Conservation (phyloP, 345 rosid genomes). For the Ceriops decandra region DNA sequence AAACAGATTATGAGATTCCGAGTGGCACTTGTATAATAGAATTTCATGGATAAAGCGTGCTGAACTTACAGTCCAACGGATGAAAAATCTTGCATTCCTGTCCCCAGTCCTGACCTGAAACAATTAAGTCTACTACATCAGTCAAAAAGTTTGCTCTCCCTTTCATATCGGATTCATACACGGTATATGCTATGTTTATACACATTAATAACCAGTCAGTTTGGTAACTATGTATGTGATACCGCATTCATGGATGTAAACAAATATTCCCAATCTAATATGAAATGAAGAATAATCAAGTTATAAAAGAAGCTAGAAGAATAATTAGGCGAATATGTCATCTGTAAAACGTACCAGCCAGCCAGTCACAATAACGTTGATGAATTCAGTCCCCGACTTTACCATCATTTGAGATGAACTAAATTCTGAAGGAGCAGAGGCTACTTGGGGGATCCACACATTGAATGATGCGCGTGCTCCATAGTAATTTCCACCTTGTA, state of each 20-base stretch:
- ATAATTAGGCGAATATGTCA: background rate
- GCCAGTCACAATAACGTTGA: background rate
- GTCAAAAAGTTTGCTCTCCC: too few relatives aligned
- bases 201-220: too few relatives aligned
- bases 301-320: too few relatives aligned
- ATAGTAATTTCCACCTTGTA: background rate
- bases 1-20: background rate
- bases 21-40: background rate
- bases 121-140: background rate
- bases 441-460: background rate
- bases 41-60: background rate
- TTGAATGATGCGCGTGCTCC: background rate
- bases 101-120: background rate
- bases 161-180: too few relatives aligned
- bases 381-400: background rate
- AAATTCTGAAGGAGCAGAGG: background rate
- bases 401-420: background rate
- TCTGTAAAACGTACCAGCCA: background rate
- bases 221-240: too few relatives aligned
- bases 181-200: too few relatives aligned
- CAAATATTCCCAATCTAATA: too few relatives aligned
- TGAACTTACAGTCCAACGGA: background rate
- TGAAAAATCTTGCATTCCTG: background rate
- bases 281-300: too few relatives aligned
- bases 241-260: too few relatives aligned